Percentiles rank a stretch among this genome's conserved stretches.
Evolutionary conservation across 768 basidiomycete species (phyloP).

Genomic region (Lentinula detonsa): DNA sequence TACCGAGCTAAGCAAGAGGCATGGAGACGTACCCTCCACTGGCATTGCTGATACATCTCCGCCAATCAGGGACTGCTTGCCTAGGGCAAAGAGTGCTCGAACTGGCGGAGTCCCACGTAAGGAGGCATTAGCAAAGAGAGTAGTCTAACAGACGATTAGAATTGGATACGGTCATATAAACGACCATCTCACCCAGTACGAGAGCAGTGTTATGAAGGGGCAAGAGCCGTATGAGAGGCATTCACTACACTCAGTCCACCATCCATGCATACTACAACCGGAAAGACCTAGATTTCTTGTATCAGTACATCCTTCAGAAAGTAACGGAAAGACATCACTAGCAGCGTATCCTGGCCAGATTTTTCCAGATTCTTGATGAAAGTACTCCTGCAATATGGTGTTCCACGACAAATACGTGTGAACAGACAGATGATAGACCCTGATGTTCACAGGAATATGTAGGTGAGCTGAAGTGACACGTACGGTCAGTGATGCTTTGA

Average conservation of each 20-base stretch:
- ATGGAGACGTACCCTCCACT: conserved; percentile 47
- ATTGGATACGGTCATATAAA: not conserved
- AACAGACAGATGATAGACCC: conserved; percentile 12
- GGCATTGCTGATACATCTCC: conserved; percentile 70
- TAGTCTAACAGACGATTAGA: conserved; percentile 40
- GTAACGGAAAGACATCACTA: conserved; percentile 8
- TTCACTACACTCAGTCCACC: conserved; percentile 71
- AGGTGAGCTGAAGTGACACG: conserved; percentile 17
- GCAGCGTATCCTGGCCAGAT: conserved; percentile 79
- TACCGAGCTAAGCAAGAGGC: not conserved
- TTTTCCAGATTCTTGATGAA: conserved; percentile 71
- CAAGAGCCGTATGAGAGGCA: conserved; percentile 68
- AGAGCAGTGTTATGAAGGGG: conserved; percentile 67
- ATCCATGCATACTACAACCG: conserved; percentile 47
- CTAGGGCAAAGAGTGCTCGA: conserved; percentile 58
- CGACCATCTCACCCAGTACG: conserved; percentile 59
- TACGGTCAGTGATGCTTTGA: conserved; percentile 42
- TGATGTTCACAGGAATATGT: not conserved
- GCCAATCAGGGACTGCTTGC: conserved; percentile 71
- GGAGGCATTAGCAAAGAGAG: conserved; percentile 67
- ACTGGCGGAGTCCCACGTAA: conserved; percentile 61
- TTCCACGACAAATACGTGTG: not conserved
- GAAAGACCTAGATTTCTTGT: conserved; percentile 35
- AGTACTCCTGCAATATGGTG: conserved; percentile 36
- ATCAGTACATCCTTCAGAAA: not conserved